Base-by-base conservation (phyloP, 345 rosid genomes). In the Eucalyptus albens region DNA sequence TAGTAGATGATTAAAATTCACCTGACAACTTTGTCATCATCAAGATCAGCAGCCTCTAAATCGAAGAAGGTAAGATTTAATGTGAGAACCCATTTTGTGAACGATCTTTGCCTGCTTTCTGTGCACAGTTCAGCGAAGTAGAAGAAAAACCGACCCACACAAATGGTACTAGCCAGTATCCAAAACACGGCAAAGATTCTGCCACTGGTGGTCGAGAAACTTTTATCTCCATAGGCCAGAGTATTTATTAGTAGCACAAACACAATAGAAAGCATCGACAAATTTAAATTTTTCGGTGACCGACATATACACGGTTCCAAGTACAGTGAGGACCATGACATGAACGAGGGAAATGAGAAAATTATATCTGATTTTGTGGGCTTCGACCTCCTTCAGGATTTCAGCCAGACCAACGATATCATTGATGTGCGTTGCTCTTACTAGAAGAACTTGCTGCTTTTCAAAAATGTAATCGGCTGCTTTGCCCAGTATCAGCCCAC, bases 181-280 rank as follows among this genome's bases (percentile, higher is more conserved):
- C 97, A 94, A 53, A 94, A 90, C 17, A 92, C 88, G 10, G 94
- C 95, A 50, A 95, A 94, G 50, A 91, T 27, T 3, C 95, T 94
- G 65, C 96, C 97, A 5, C 59, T 86, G 26, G 21, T 19, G 0
- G 94, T 93, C 51, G 92, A 91, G 93, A 95, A 94, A 92, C 95
- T 95, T 89, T 93, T 77, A 62, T 95, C 96, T 40, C 95, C 96
- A 50, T 92, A 95, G 2, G 94, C 97, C 2, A 94, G 93, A 42
- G 97, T 94, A 5, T 94, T 91, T 93, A 13, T 92, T 89, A 15
- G 94, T 94, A 42, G 94, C 91, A 87, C 93, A 93, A 55, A 93
- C 96, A 85, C 96, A 95, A 87, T 93, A 94, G 49, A 95, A 90
- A 2, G 94, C 95, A 88, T 94, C 94, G 12, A 93, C 77, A 42